Evolutionary conservation across 2,329 filamentous ascomycete species (phyloP), one percentile per base, ranked within the genome.

Genomic region (Sporothrix curviconia): DNA sequence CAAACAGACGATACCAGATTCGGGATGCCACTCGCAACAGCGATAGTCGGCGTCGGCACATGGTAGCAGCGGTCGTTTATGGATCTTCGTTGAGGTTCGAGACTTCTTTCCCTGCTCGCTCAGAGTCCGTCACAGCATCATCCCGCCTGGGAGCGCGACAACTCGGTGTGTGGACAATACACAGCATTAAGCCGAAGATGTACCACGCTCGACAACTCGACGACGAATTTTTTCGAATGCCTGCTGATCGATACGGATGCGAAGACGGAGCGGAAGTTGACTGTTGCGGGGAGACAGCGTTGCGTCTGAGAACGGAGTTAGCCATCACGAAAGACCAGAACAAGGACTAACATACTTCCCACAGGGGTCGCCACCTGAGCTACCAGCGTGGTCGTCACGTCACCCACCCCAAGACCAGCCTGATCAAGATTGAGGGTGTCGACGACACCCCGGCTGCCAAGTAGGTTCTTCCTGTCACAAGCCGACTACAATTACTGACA

Each of bases 341-440:
- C 11, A 32, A 28, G 54, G 55, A 63, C 65, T 70, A 62, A 68
- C 63, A 50, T 43, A 49, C 61, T 61, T 62, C 56, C 46, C 65
- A 64, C 74, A 95, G 90, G 90, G 92, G 91, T 83, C 92, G 91
- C 80, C 92, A 97, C 86, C 82, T 97, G 80, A 92, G 88, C 81
- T 96, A 96, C 84, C 87, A 95, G 84, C 89, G 92, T 78, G 88
- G 87, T 76, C 92, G 95, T 83, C 89, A 90, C 80, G 87, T 83
- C 79, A 91, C 86, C 74, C 91, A 89, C 83, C 87, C 92, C 70
- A 86, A 87, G 79, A 95, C 89, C 70, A 89, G 89, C 75, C 83
- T 97, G 79, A 88, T 99, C 81, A 94, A 96, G 86, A 95, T 99
- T 72, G 92, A 99, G 84, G 92, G 92, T 77, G 94, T 97, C 71